Base-by-base conservation (phyloP, 345 rosid genomes). In the Barbarea vulgaris region DNA sequence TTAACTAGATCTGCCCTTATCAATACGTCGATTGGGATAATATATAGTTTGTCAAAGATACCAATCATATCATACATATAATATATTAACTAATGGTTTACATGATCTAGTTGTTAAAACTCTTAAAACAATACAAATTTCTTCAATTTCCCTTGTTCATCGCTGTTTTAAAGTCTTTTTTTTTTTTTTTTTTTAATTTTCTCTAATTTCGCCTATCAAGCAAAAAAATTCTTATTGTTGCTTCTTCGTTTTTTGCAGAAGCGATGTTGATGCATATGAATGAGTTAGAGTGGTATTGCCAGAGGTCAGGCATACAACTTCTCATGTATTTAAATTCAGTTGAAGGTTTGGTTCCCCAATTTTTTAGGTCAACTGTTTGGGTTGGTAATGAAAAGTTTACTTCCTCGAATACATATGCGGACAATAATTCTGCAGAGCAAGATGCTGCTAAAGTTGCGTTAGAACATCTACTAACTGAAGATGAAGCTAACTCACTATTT, bases 381-480 rank as follows among this genome's bases (percentile, higher is more conserved):
- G 31, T 66, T 52, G 31, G 58, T 19, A 30, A 14, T 12, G 17
- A 8, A 19, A 61, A 1, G 19, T 61, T 72, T 61, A 25, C 61
- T 22, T 60, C 68, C 25, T 1, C 13, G 2, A 36, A 21, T 51
- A n/a, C 53, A 5, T 37, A 37, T 31, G 4, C 15, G 0, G 36
- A 51, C 19, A 53, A 52, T 8, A 62, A 27, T 24, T 22, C 60
- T 4, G 61, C 61, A n/a, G 69, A 61, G 41, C 61, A 72, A 51
- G 69, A 51, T 51, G 76, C 9, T 61, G 68, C 69, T 2, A 72
- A 72, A 51, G 4, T 72, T 50, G 69, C 76, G 4, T 72, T 61
- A 50, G 19, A 60, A 13, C 41, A 62, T 34, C 52, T 72, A 22
- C 13, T 22, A 53, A 11, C 34, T 31, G 34, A 31, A 3, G 53